phyloP scores from a whole-genome alignment of 164 flowering plant species.

The Macadamia integrifolia region DNA sequence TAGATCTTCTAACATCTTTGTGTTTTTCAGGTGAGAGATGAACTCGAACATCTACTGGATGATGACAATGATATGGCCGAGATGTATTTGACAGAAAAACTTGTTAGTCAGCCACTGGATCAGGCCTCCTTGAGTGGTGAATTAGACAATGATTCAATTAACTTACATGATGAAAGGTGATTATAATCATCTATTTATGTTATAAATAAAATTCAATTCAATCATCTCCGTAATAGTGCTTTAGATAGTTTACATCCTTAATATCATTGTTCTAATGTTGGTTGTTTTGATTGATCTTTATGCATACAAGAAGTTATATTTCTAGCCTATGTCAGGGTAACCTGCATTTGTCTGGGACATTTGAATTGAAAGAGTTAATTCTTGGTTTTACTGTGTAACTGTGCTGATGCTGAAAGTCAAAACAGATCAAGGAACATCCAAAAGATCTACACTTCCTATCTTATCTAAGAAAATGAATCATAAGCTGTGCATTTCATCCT shows the following conservation, averaged over 20 bases:
- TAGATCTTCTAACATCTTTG: not conserved
- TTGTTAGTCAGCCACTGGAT: constrained; percentile 16
- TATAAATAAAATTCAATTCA: not conserved
- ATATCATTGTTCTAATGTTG: not conserved
- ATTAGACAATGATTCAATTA: constrained; percentile 11
- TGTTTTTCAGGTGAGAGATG: constrained; percentile 43
- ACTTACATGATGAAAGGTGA: constrained; percentile 26
- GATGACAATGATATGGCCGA: constrained; percentile 59
- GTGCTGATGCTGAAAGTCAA: too few species aligned
- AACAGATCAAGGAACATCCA: too few species aligned
- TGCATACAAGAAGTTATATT: not conserved
- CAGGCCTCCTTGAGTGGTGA: constrained; percentile 21
- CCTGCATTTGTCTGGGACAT: not conserved
- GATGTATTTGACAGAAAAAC: constrained; percentile 57
- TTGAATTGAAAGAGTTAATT: too few species aligned
- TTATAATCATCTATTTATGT: not conserved
- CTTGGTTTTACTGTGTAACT: too few species aligned
- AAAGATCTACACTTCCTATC: too few species aligned
- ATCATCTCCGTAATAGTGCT: not conserved
- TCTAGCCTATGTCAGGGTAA: not conserved
- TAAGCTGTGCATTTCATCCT: too few species aligned
- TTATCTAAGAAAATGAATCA: too few species aligned
- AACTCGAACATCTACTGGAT: constrained; percentile 45
- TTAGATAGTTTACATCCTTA: not conserved
- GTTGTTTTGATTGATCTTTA: not conserved